phyloP scores from a whole-genome alignment of 1,284 basidiomycete species.

The Ganoderma multipileum region DNA sequence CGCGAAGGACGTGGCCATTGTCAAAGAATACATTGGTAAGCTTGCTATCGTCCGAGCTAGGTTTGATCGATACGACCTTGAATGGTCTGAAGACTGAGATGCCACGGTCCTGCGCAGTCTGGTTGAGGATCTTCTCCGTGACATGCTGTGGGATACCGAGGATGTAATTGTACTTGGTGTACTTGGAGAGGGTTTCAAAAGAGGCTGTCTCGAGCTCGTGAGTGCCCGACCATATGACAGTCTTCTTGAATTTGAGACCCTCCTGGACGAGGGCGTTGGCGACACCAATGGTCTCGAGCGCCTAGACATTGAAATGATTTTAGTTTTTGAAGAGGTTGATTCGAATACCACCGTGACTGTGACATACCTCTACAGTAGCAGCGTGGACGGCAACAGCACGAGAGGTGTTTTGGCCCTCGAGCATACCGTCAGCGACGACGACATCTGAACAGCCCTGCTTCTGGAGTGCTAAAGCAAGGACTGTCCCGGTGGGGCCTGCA shows the following conservation, averaged over 20 bases:
- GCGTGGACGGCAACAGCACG: slow-evolving; percentile 40
- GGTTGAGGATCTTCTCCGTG: slow-evolving; percentile 52
- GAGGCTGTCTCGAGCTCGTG: slow-evolving; percentile 39
- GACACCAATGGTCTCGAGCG: slow-evolving; percentile 53
- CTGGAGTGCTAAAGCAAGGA: slow-evolving; percentile 50
- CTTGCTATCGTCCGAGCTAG: slow-evolving; percentile 23
- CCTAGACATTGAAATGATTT: slow-evolving; percentile 38
- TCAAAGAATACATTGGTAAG: slow-evolving; percentile 55
- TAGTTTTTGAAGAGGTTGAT: background rate
- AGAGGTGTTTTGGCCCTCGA: slow-evolving; percentile 36
- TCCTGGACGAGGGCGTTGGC: slow-evolving; percentile 47
- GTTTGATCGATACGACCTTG: slow-evolving; percentile 41
- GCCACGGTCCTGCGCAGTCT: slow-evolving; percentile 43
- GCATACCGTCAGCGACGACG: slow-evolving; percentile 52
- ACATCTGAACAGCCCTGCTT: slow-evolving; percentile 53
- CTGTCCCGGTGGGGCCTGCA: slow-evolving; percentile 53
- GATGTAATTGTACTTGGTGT: slow-evolving; percentile 55
- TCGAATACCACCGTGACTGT: background rate
- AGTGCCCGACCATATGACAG: slow-evolving; percentile 43
- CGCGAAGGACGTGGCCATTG: slow-evolving; percentile 50
- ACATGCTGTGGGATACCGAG: slow-evolving; percentile 53
- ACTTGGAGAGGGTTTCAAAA: slow-evolving; percentile 40
- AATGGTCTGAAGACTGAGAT: slow-evolving; percentile 46
- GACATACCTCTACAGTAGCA: slow-evolving; percentile 40
- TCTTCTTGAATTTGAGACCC: slow-evolving; percentile 43